Base-by-base conservation (phyloP, 2,329 filamentous ascomycete genomes). In the Fusarium acutatum region DNA sequence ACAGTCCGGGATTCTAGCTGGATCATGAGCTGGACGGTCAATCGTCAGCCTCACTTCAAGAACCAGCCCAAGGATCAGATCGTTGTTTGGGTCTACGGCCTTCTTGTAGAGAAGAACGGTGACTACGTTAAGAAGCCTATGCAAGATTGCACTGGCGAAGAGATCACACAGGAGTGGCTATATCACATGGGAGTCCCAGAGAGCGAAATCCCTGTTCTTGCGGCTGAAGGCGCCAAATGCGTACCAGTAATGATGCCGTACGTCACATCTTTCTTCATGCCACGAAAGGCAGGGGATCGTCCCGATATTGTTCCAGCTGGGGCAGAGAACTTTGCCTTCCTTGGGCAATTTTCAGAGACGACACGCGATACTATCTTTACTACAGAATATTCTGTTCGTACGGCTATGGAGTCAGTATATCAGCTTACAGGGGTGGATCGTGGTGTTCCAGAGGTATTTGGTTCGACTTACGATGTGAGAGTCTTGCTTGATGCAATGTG, bases 41-140 rank as follows among this genome's bases (percentile, higher is more conserved):
- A 62, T 17, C 58, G 59, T 5, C 59, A 62, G 22, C 59, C 59
- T 24, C 59, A 62, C 32, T 62, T 62, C 10, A 62, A 62, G 30
- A 60, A 54, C 14, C 58, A 60, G 20, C 58, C 35, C n/a, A 60
- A 41, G 22, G 37, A 54, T 28, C 58, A 56, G n/a, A 56, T 60
- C n/a, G 47, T 56, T 13, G 47, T 41, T 2, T 60, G 58, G 58
- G 58, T 60, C 15, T 60, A 60, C 9, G 58, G 58, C 2, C 46
- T 56, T n/a, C 58, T 60, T 20, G 37, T 60, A 17, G 58, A 54
- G 8, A 34, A 60, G 14, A 37, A 60, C 2, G 58, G 58, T 4
- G 47, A 60, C 28, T 60, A 60, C n/a, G 37, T 60, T 0, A 60
- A 60, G 28, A 60, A 60, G 30, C 58, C 58, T 2, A 60, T 60